Percentiles rank a stretch among this genome's conserved stretches.
Evolutionary conservation across 2,329 filamentous ascomycete genomes (phyloP).

Genomic region (Metarhizium humberi): DNA sequence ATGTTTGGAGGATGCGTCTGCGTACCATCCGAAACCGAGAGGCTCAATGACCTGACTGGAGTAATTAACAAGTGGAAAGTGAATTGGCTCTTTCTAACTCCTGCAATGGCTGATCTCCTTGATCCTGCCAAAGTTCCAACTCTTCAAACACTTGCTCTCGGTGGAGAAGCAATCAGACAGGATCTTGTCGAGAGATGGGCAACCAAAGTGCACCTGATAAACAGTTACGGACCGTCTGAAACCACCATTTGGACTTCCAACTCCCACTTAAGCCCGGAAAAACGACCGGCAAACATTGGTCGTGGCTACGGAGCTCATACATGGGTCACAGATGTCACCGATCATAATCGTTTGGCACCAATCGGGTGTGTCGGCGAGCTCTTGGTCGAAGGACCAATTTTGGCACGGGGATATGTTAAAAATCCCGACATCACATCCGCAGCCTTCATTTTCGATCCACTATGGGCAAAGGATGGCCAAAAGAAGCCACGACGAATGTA

Average conservation of each 20-base stretch:
- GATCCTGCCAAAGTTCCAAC: neutral
- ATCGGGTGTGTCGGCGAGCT: slow-evolving; percentile 17
- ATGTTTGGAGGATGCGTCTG: slow-evolving; percentile 5
- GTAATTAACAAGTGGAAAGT: neutral
- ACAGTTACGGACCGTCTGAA: neutral
- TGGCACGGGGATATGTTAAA: slow-evolving; percentile 15
- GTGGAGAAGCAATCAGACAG: neutral
- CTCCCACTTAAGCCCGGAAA: no score
- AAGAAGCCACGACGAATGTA: neutral
- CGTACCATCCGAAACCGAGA: slow-evolving; percentile 1
- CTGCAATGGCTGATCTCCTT: neutral
- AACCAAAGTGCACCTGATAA: neutral
- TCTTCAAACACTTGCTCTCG: neutral
- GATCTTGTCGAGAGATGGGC: neutral
- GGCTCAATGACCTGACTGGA: neutral
- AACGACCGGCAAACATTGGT: neutral
- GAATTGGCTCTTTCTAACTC: neutral
- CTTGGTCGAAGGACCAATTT: slow-evolving; percentile 15
- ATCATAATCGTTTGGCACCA: slow-evolving; percentile 10
- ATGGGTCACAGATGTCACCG: slow-evolving; percentile 14
- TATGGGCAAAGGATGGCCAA: slow-evolving; percentile 14
- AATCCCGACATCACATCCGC: slow-evolving; percentile 12
- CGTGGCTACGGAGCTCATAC: no score
- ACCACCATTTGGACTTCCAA: neutral
- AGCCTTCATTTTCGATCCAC: slow-evolving; percentile 32